A percentile compares a stretch with the other conserved stretches of the same genome.
Conservation (phyloP, 2,329 filamentous ascomycete species). For the Fusarium dlaminii region DNA sequence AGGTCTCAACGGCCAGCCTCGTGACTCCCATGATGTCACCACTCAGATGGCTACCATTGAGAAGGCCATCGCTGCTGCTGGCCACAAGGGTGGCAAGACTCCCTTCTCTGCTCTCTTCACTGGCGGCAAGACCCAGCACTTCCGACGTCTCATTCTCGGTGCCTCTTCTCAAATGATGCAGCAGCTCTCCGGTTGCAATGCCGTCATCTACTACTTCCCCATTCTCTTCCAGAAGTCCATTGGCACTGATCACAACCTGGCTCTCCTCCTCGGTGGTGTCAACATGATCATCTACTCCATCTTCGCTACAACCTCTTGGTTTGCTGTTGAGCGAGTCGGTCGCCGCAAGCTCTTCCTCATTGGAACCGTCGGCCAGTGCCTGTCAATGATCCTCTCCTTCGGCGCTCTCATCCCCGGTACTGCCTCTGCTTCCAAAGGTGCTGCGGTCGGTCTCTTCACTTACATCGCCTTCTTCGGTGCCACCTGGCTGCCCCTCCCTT, state of each 20-base stretch:
- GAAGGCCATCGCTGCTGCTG: constrained; percentile 61
- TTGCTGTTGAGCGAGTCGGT: constrained; percentile 59
- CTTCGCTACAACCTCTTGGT: constrained; percentile 64
- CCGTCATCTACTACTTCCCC: constrained; percentile 70
- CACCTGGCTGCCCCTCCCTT: constrained; percentile 69
- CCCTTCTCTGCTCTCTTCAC: constrained; percentile 66
- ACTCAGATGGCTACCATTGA: constrained; percentile 65
- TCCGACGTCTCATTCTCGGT: constrained; percentile 70
- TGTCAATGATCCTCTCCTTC: constrained; percentile 70
- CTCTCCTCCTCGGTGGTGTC: constrained; percentile 60
- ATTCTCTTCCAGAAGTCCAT: constrained; percentile 59
- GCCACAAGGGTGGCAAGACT: constrained; percentile 55
- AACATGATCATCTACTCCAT: constrained; percentile 67
- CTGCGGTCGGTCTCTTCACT: constrained; percentile 73
- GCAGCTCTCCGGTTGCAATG: constrained; percentile 68
- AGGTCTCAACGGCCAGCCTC: constrained; percentile 46
- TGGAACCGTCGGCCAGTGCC: constrained; percentile 57
- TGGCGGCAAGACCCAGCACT: constrained; percentile 71
- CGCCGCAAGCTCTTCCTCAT: constrained; percentile 58
- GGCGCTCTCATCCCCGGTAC: constrained; percentile 71
- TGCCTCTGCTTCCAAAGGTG: constrained; percentile 66
- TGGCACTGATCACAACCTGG: constrained; percentile 50
- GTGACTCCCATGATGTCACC: constrained; percentile 64
- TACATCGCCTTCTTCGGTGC: constrained; percentile 77
- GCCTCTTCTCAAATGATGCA: constrained; percentile 69